These are phyloP conservation scores for Talaromyces amestolkiae DNA, from an alignment of 2,329 filamentous ascomycete species.

Conservation along the genomic window DNA sequence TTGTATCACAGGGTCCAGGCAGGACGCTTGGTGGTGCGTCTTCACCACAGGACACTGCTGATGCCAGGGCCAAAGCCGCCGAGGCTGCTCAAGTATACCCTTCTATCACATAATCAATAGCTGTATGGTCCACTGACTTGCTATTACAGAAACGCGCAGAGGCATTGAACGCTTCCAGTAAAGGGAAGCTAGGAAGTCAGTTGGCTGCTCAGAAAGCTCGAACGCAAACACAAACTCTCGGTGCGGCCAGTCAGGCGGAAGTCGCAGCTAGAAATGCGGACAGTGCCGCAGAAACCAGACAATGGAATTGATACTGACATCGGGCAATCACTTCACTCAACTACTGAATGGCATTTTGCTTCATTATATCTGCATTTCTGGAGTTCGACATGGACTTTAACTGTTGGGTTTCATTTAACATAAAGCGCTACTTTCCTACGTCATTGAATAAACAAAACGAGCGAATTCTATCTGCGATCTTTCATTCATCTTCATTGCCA, in stretches of 20 bases:
- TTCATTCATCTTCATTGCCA: neutral
- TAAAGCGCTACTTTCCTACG: neutral
- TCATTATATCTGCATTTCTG: constrained; percentile 1
- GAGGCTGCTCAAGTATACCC: constrained; percentile 76
- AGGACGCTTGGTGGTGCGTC: constrained; percentile 63
- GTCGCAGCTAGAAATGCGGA: constrained; percentile 67
- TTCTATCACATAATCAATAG: constrained; percentile 7
- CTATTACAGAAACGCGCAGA: constrained; percentile 64
- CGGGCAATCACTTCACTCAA: neutral
- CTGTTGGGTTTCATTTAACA: neutral
- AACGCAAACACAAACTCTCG: constrained; percentile 66
- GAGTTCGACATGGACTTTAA: neutral
- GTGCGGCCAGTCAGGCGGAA: constrained; percentile 66
- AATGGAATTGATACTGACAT: constrained; percentile 52
- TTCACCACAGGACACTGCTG: constrained; percentile 39
- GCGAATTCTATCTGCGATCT: neutral
- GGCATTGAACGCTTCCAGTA: constrained; percentile 43
- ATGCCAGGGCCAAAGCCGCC: constrained; percentile 71
- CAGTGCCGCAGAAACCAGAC: constrained; percentile 55
- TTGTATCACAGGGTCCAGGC: constrained; percentile 49
- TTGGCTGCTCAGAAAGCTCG: constrained; percentile 74
- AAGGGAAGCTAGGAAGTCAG: constrained; percentile 68
- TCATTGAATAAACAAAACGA: neutral
- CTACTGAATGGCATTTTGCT: neutral
- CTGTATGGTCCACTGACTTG: neutral